Percentiles rank a stretch among this genome's conserved stretches.
phyloP scores from a whole-genome alignment of 2,329 filamentous ascomycete genomes.

The Alternaria gaisen region DNA sequence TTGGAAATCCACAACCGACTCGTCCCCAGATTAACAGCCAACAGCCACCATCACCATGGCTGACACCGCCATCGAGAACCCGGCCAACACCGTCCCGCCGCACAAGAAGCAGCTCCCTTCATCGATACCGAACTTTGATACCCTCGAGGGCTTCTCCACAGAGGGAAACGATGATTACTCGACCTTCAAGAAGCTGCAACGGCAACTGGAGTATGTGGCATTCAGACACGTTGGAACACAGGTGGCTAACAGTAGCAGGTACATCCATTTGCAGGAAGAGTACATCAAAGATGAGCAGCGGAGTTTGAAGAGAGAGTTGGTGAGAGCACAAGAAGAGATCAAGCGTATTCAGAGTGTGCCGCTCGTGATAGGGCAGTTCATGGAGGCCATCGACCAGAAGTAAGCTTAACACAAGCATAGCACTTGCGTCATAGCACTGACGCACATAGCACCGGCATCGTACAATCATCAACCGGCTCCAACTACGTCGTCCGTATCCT shows the following conservation, averaged over 20 bases:
- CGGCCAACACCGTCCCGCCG: slow-evolving; percentile 75
- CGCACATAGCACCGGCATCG: slow-evolving; percentile 83
- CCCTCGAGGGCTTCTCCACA: slow-evolving; percentile 81
- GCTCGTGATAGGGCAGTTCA: slow-evolving; percentile 97
- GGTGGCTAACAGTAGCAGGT: slow-evolving; percentile 61
- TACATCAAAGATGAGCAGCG: slow-evolving; percentile 99
- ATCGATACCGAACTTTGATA: slow-evolving; percentile 88
- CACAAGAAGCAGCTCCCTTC: slow-evolving; percentile 82
- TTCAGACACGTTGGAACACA: slow-evolving; percentile 4
- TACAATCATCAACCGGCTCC: slow-evolving; percentile 96
- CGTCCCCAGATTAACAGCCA: slow-evolving; percentile 9
- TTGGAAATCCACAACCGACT: slow-evolving; percentile 3
- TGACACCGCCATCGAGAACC: slow-evolving; percentile 85
- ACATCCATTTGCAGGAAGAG: slow-evolving; percentile 98
- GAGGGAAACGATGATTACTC: slow-evolving; percentile 94
- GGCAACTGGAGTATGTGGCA: slow-evolving; percentile 83
- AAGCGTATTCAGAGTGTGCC: slow-evolving; percentile 99
- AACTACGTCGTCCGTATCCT: slow-evolving; percentile 99
- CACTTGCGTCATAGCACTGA: slow-evolving; percentile 23
- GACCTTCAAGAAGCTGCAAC: slow-evolving; percentile 93
- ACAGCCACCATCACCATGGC: slow-evolving; percentile 67
- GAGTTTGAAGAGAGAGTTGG: slow-evolving; percentile 95
- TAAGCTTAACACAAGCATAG: slow-evolving; percentile 56
- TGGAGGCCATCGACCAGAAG: slow-evolving; percentile 99
- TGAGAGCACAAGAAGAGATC: slow-evolving; percentile 98